phyloP scores from a whole-genome alignment of 257 asterid species.

The Salvia hispanica region DNA sequence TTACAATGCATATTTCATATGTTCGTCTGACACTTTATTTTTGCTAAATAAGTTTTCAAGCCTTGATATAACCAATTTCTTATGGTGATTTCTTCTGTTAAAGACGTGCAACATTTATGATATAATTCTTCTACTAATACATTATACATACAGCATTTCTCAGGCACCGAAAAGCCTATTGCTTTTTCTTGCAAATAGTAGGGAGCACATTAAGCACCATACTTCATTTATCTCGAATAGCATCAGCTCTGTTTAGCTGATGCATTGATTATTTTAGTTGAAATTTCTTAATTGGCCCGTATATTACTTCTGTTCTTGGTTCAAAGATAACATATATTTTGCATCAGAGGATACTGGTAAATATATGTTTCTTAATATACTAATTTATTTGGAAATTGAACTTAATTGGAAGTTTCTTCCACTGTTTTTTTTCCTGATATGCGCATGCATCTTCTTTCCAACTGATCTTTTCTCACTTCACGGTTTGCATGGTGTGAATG shows the following conservation, averaged over 20 bases:
- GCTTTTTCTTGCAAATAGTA: too few species aligned
- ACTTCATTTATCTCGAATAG: neutral
- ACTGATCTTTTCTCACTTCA: neutral
- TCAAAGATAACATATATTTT: neutral
- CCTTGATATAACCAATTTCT: too few species aligned
- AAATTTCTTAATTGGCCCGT: neutral
- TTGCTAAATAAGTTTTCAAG: too few species aligned
- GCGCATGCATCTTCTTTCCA: conserved; percentile 2
- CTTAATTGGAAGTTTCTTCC: conserved; percentile 16
- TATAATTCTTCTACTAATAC: too few species aligned
- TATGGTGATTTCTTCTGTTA: too few species aligned
- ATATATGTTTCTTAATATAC: neutral
- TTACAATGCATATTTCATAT: too few species aligned
- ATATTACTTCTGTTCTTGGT: neutral
- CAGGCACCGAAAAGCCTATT: too few species aligned
- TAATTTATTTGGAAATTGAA: conserved; percentile 5
- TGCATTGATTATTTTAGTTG: neutral
- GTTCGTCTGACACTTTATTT: too few species aligned
- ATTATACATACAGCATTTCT: too few species aligned
- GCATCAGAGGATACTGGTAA: conserved; percentile 7
- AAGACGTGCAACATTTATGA: too few species aligned
- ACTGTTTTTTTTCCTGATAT: neutral
- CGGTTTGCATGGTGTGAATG: conserved; percentile 23
- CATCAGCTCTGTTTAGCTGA: neutral
- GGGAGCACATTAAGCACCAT: too few species aligned